Percentiles rank a stretch among this genome's conserved stretches.
Conservation (phyloP, 2,329 filamentous ascomycete genomes). For the Coniochaeta sp. region DNA sequence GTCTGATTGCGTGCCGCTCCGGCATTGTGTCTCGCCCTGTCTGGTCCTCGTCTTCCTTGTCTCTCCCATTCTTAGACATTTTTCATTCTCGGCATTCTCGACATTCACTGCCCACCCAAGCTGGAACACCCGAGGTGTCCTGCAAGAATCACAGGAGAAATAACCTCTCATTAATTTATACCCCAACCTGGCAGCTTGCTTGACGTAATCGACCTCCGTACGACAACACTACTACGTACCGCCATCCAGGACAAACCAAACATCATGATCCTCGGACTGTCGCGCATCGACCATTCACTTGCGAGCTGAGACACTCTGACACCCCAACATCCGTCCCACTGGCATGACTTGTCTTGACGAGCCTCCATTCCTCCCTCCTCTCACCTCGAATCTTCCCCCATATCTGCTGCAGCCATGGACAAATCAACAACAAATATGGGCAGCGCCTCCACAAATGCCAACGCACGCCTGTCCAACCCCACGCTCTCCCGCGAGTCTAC, state of each 20-base stretch:
- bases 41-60: background rate
- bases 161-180: background rate
- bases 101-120: background rate
- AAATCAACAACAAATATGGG: slow-evolving; percentile 5
- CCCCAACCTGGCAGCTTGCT: background rate
- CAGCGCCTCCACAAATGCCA: background rate
- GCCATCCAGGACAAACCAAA: background rate
- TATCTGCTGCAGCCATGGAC: slow-evolving; percentile 5
- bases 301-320: slow-evolving; percentile 9
- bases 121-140: background rate
- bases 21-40: background rate
- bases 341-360: slow-evolving; percentile 16
- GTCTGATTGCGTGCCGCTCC: background rate
- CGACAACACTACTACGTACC: background rate
- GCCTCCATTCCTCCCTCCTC: slow-evolving; percentile 13
- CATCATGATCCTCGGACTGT: slow-evolving; percentile 1
- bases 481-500: slow-evolving; percentile 18
- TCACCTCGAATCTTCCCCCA: slow-evolving; percentile 5
- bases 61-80: background rate
- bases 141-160: background rate
- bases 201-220: background rate
- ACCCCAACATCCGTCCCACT: slow-evolving; percentile 7
- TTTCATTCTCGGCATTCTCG: background rate
- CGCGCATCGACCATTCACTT: background rate
- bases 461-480: slow-evolving; percentile 6